Percentiles rank a stretch among this genome's conserved stretches.
Conservation (phyloP, 139 green algal genomes). For the Chlamydomonas sp. region DNA sequence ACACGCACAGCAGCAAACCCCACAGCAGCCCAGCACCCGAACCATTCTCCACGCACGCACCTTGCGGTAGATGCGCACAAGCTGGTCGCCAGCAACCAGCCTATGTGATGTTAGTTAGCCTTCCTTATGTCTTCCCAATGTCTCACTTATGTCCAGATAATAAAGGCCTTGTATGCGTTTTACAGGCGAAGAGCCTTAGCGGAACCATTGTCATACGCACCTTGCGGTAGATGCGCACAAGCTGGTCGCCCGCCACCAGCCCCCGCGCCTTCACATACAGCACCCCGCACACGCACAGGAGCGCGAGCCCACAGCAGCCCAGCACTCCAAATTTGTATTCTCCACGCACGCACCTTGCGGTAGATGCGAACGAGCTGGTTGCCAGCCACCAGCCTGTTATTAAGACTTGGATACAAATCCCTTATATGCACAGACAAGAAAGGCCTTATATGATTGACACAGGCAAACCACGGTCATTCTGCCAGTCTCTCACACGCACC, state of each 20-base stretch:
- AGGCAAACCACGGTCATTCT: neutral
- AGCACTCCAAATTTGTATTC: too few relatives aligned
- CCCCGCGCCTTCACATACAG: constrained; percentile 42
- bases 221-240: constrained; percentile 72
- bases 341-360: too few relatives aligned
- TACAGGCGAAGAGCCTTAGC: neutral
- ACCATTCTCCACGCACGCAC: too few relatives aligned
- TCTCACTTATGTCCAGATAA: too few relatives aligned
- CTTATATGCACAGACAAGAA: too few relatives aligned
- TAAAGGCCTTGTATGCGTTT: neutral
- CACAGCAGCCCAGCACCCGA: too few relatives aligned
- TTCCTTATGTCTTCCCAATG: neutral
- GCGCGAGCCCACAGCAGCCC: too few relatives aligned
- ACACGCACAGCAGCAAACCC: too few relatives aligned
- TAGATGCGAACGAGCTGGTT: too few relatives aligned
- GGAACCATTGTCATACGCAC: constrained; percentile 15
- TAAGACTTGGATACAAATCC: neutral
- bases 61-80: too few relatives aligned
- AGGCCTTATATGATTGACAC: neutral
- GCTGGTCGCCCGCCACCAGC: constrained; percentile 56
- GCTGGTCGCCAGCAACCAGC: neutral
- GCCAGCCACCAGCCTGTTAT: neutral
- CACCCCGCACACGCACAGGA: constrained; percentile 24
- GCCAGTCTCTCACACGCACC: constrained; percentile 22
- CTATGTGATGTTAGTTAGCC: neutral